Conservation (phyloP, 2,329 filamentous ascomycete genomes). For the Stagonosporopsis tanaceti region DNA sequence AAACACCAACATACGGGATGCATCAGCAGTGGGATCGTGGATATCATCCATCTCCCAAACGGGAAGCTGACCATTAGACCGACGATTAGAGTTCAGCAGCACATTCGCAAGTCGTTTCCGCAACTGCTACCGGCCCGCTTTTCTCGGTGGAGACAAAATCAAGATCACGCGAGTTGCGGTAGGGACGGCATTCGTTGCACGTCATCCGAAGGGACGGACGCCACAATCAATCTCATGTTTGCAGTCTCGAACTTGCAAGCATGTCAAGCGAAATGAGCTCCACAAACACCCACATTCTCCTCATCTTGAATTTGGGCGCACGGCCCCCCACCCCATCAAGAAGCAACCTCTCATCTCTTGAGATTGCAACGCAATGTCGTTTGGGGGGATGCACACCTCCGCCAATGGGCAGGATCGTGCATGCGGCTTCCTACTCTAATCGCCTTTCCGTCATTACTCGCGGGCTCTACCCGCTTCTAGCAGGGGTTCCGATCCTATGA, state of each 20-base stretch:
- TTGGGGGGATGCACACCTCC: conserved; percentile 15
- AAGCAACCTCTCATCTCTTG: conserved; percentile 41
- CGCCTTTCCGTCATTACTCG: conserved; percentile 25
- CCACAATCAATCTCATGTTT: conserved; percentile 31
- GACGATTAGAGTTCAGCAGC: conserved; percentile 34
- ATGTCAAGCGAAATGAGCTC: conserved; percentile 51
- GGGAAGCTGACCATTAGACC: conserved; percentile 47
- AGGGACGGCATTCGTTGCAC: conserved; percentile 14
- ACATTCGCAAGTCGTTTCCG: conserved; percentile 24
- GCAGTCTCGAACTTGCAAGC: conserved; percentile 34
- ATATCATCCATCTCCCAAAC: conserved; percentile 47
- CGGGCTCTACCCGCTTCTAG: conserved; percentile 25
- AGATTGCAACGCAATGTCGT: conserved; percentile 45
- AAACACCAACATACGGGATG: conserved; percentile 43
- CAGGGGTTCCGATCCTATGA: conserved; percentile 25
- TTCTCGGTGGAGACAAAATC: conserved; percentile 12
- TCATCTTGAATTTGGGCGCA: conserved; percentile 42
- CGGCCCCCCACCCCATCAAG: conserved; percentile 37
- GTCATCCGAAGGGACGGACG: conserved; percentile 28
- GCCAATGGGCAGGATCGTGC: conserved; percentile 7
- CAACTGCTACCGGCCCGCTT: conserved; percentile 25
- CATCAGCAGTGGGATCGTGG: conserved; percentile 45
- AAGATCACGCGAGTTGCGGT: conserved; percentile 17
- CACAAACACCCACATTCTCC: conserved; percentile 37
- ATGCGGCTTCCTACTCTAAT: conserved; percentile 18